Evolutionary conservation across 768 basidiomycete genomes (phyloP).

Genomic region (Gyrodon lividus): DNA sequence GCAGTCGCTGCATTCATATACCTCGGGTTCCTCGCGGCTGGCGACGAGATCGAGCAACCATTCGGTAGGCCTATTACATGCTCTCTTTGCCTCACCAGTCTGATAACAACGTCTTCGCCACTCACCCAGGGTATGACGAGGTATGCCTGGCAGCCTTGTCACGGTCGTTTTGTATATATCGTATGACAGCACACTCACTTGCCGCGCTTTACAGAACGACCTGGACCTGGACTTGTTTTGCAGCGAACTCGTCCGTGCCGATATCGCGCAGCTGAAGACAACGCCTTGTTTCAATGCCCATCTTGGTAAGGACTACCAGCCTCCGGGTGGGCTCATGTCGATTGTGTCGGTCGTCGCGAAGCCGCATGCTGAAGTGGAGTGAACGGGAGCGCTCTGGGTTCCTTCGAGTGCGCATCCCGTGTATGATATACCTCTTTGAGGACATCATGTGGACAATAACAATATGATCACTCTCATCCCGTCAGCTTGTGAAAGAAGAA

Average conservation of each 20-base stretch:
- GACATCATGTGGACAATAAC: too few species aligned
- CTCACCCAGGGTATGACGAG: background rate
- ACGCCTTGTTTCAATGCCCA: slow-evolving; percentile 53
- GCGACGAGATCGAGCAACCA: slow-evolving; percentile 68
- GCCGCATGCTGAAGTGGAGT: background rate
- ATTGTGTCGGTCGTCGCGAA: background rate
- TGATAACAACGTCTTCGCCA: background rate
- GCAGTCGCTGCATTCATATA: slow-evolving; percentile 68
- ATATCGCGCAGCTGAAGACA: slow-evolving; percentile 52
- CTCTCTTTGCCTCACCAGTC: background rate
- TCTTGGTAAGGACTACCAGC: slow-evolving; percentile 30
- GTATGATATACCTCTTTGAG: too few species aligned
- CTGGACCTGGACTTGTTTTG: slow-evolving; percentile 68
- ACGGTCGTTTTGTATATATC: background rate
- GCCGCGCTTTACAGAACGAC: slow-evolving; percentile 45
- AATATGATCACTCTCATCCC: too few species aligned
- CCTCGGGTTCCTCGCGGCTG: slow-evolving; percentile 73
- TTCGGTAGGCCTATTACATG: slow-evolving; percentile 44
- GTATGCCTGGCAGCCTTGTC: too few species aligned
- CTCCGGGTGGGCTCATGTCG: background rate
- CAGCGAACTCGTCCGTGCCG: slow-evolving; percentile 52
- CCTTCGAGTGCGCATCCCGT: too few species aligned
- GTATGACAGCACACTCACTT: background rate
- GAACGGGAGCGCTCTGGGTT: background rate
- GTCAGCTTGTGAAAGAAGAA: background rate